Evolutionary conservation across 1,139 yeast genomes (phyloP).

Genomic region (Casaregolazyma lundiana): DNA sequence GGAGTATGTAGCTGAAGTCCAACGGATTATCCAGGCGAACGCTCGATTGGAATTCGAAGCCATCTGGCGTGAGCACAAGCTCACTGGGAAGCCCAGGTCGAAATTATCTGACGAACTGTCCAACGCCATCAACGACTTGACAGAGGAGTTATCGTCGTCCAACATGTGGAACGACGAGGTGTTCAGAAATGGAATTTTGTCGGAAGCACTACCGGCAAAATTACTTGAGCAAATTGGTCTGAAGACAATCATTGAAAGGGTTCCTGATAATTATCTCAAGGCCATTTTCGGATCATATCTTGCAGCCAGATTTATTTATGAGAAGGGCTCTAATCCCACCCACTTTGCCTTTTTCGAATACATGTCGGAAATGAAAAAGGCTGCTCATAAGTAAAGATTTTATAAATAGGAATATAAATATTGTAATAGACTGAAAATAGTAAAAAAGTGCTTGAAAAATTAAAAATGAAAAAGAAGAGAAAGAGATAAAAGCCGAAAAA

Average conservation of each 20-base stretch:
- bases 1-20: conserved; percentile 79
- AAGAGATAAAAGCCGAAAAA: conserved; percentile 6
- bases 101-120: conserved; percentile 82
- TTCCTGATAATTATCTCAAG: conserved; percentile 81
- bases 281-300: conserved; percentile 89
- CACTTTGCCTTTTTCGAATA: conserved; percentile 81
- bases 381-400: neutral
- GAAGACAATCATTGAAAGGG: conserved; percentile 63
- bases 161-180: conserved; percentile 80
- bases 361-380: conserved; percentile 37
- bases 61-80: conserved; percentile 71
- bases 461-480: neutral
- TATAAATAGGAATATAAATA: neutral
- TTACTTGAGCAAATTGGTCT: conserved; percentile 73
- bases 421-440: neutral
- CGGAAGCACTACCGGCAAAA: conserved; percentile 72
- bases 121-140: conserved; percentile 78
- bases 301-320: conserved; percentile 85
- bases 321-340: conserved; percentile 75
- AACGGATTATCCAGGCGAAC: conserved; percentile 64
- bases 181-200: conserved; percentile 72
- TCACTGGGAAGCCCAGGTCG: conserved; percentile 67
- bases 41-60: conserved; percentile 84
- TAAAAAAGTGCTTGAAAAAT: neutral
- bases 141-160: conserved; percentile 80